A percentile compares a stretch with the other conserved stretches of the same genome.
Evolutionary conservation across 2,329 filamentous ascomycete species (phyloP).

Genomic region (Orbilia quercus): DNA sequence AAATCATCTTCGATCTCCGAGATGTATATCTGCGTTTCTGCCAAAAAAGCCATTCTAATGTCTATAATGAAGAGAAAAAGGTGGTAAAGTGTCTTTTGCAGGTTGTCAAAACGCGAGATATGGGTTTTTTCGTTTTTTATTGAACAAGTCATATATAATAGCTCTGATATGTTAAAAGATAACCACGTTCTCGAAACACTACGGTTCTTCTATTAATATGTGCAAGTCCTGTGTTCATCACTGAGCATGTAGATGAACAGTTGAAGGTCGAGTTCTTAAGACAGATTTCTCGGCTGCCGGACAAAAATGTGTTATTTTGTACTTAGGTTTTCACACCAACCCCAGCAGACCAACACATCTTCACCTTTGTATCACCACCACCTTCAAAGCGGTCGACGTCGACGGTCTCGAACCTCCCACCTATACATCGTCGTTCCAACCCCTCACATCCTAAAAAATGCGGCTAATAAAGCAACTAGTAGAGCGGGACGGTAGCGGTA

Average conservation of each 20-base stretch:
- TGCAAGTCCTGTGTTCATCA: too few relatives aligned
- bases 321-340: not conserved
- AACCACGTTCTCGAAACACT: not conserved
- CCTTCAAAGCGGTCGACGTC: not conserved
- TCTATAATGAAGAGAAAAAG: slow-evolving; percentile 34
- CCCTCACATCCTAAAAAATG: slow-evolving; percentile 65
- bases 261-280: too few relatives aligned
- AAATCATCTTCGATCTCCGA: slow-evolving; percentile 1
- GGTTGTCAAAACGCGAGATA: not conserved
- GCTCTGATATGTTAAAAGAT: not conserved
- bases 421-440: not conserved
- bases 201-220: too few relatives aligned
- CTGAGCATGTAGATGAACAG: too few relatives aligned
- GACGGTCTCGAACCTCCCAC: not conserved
- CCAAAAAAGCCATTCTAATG: slow-evolving; percentile 19
- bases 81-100: slow-evolving; percentile 31
- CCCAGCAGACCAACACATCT: slow-evolving; percentile 21
- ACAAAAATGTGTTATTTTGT: slow-evolving; percentile 26
- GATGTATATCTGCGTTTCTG: slow-evolving; percentile 1
- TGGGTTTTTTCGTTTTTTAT: not conserved
- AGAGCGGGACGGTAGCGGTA: slow-evolving; percentile 74
- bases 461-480: slow-evolving; percentile 75
- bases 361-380: slow-evolving; percentile 1
- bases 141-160: not conserved
- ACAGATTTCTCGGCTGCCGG: not conserved